Evolutionary conservation across 1,284 basidiomycete genomes (phyloP), one percentile per base, ranked within the genome.

Genomic region (Leccinum brunneo-olivaceum): DNA sequence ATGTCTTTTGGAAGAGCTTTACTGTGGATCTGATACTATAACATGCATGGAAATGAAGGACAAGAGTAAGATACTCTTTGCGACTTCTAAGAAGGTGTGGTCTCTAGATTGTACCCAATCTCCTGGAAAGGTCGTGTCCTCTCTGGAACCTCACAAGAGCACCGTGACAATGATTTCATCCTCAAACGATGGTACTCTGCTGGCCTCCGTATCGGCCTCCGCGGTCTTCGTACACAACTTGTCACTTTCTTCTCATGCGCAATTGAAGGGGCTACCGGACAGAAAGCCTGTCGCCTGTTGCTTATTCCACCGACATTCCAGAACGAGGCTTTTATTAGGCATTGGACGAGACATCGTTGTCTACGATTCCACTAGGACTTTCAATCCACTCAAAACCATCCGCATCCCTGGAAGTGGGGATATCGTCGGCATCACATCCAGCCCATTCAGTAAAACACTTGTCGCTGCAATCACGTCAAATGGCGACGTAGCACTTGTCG

Each of bases 381-480:
- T 74, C 11, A 64, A 65, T 5, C 79, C 82, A 10, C 44, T 68
- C 25, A 83, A 79, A 55, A 63, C 61, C 0, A 62, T 85, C 29
- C 46, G 67, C 2, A 53, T 84, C 35, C 68, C 66, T 28, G 74
- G 76, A 27, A 60, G 66, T n/a, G 62, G 57, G 11, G 53, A 72
- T 14, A 69, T 84, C 12, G 60, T 72, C 3, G 71, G 69, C 6
- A 62, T 85, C 14, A 65, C 77, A 6, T 77, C 74, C 51, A 85
- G 83, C 48, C 81, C 83, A 5, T 86, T 83, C 60, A 85, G 81
- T 61, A 84, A 80, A 62, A 80, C 77, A 1, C 63, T 86, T 32
- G 67, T 82, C 12, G 78, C 78, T 8, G 70, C 72, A 28, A 74
- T 71, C 1, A 78, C 72, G 35, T 65, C 70, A n/a, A 66, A 63